Evolutionary conservation across 1,284 basidiomycete species (phyloP), one percentile per base, ranked within the genome.

Genomic region (Malassezia slooffiae): DNA sequence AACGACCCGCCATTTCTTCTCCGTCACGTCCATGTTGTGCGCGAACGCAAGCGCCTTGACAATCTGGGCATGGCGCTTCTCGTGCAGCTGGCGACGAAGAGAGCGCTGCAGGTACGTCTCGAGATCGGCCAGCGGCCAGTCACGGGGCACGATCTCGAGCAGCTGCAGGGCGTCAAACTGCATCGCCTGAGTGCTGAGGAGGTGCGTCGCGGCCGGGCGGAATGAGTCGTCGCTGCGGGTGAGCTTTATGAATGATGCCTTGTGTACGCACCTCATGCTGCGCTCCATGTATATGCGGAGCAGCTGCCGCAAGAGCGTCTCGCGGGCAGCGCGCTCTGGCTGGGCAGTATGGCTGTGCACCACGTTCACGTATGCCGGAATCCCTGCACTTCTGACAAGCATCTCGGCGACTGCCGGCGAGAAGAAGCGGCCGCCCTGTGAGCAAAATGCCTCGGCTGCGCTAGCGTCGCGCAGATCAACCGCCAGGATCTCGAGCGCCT

Each of bases 381-480:
- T 36, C 13, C 2, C 12, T 5, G 24, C 15, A 11, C 57, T 55
- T 13, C 50, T 31, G n/a, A 55, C 55, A 5, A 63, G 38, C 12
- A 40, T 43, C 8, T 43, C 30, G 13, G 60, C 55, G 11, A 55
- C 38, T 44, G 54, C 54, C 5, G 57, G 51, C 15, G 54, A 50
- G 6, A 66, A 41, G 21, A 60, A 55, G 17, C 47, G 49, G 13
- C 60, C 57, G 20, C 49, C 52, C 23, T 65, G 54, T 17, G 47
- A 44, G 37, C 62, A 67, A 39, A 62, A 61, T 6, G 53, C 51
- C 43, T 67, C 62, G 5, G 62, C 52, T 13, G 60, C 56, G 38
- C 53, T 55, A 21, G 55, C 52, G 21, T 67, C 63, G 11, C 54
- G 35, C 11, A 64, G 43, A 8, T 29, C 34, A 24, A 62, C 16